Evolutionary conservation across 2,329 filamentous ascomycete species (phyloP).

Genomic region (Beauveria pseudobassiana): DNA sequence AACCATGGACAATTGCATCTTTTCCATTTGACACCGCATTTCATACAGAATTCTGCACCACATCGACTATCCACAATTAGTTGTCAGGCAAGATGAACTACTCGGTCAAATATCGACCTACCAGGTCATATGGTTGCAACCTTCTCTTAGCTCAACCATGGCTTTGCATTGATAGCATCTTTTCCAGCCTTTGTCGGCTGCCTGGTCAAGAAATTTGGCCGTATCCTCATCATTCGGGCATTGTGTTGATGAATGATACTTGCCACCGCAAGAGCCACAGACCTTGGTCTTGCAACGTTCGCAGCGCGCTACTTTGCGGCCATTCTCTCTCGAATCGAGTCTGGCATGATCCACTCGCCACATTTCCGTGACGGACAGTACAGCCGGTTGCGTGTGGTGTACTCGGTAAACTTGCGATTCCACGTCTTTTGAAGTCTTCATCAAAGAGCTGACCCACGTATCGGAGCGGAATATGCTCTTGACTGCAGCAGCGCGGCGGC

Average conservation of each 20-base stretch:
- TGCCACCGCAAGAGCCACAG: conserved; percentile 65
- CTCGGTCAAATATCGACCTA: conserved; percentile 33
- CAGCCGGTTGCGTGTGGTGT: conserved; percentile 63
- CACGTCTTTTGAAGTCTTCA: conserved; percentile 65
- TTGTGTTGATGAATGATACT: conserved; percentile 61
- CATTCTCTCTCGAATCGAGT: conserved; percentile 53
- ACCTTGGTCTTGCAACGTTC: conserved; percentile 64
- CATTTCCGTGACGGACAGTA: conserved; percentile 71
- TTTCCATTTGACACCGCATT: conserved; percentile 77
- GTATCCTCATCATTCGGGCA: conserved; percentile 68
- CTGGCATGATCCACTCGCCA: conserved; percentile 72
- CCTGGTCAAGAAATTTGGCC: conserved; percentile 54
- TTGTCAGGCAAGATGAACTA: neutral
- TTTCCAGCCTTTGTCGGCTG: conserved; percentile 64
- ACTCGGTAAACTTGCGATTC: conserved; percentile 76
- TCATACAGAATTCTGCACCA: conserved; percentile 79
- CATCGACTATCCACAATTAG: conserved; percentile 51
- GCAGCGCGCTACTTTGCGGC: conserved; percentile 62
- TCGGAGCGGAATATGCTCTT: conserved; percentile 64
- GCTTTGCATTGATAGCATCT: conserved; percentile 66
- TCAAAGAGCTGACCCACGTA: conserved; percentile 73
- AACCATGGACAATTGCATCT: conserved; percentile 77
- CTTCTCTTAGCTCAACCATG: conserved; percentile 72
- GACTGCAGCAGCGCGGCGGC: conserved; percentile 75
- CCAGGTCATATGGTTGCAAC: conserved; percentile 87